phyloP scores from a whole-genome alignment of 2,329 filamentous ascomycete genomes.

The Penicillium sp. region DNA sequence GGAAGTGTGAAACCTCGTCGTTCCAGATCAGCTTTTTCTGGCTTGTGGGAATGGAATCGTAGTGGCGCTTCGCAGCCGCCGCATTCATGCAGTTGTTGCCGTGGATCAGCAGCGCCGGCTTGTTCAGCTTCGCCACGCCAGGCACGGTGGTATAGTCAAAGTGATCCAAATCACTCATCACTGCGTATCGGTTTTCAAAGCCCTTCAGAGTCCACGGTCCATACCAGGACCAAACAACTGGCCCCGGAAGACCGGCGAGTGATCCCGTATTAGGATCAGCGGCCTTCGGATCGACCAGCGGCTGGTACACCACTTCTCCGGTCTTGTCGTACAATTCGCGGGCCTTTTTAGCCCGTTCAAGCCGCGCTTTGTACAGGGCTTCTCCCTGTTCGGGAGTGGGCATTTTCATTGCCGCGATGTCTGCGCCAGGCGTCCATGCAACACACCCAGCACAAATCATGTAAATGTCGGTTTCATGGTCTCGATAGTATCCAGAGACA shows the following conservation, averaged over 20 bases:
- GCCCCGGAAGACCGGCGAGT: neutral
- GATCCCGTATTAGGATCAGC: neutral
- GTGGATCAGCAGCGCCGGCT: constrained; percentile 30
- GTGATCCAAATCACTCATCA: neutral
- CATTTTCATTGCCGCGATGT: too few relatives aligned
- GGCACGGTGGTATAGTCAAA: neutral
- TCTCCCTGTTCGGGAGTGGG: too few relatives aligned
- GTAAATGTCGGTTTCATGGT: too few relatives aligned
- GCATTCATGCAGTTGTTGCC: constrained; percentile 34
- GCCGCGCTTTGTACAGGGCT: too few relatives aligned
- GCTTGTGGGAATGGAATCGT: constrained; percentile 51
- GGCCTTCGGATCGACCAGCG: too few relatives aligned
- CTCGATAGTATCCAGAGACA: too few relatives aligned
- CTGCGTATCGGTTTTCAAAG: neutral
- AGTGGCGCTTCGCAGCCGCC: constrained; percentile 57
- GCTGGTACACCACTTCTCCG: too few relatives aligned
- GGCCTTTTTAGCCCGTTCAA: too few relatives aligned
- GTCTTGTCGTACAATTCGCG: too few relatives aligned
- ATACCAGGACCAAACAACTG: neutral
- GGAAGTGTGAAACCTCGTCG: neutral
- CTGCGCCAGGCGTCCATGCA: too few relatives aligned
- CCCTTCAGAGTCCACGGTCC: neutral
- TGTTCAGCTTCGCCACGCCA: constrained; percentile 19
- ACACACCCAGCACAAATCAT: too few relatives aligned
- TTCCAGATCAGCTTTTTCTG: constrained; percentile 15